phyloP scores from a whole-genome alignment of 2,329 filamentous ascomycete species.

The Aspergillus alliaceus region DNA sequence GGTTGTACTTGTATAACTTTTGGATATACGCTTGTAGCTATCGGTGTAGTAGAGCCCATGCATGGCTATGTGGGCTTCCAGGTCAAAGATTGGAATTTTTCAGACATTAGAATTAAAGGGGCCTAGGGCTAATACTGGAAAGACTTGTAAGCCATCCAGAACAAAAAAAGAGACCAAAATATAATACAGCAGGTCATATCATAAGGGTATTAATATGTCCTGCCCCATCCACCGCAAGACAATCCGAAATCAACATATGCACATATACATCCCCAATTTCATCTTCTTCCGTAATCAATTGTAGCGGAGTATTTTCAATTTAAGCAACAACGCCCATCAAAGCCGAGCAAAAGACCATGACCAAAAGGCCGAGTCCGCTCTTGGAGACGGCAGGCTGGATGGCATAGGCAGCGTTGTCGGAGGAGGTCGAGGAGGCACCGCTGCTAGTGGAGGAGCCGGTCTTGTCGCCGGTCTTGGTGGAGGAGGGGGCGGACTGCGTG shows the following conservation, averaged over 20 bases:
- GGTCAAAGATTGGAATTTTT: no score
- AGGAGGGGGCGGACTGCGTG: conserved; percentile 10
- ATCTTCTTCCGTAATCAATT: not conserved
- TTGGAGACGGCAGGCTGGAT: conserved; percentile 25
- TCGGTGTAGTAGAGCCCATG: no score
- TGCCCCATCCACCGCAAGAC: not conserved
- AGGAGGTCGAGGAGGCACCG: conserved; percentile 11
- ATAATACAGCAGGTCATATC: not conserved
- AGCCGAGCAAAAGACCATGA: conserved; percentile 31
- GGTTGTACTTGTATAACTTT: no score
- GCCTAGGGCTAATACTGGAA: no score
- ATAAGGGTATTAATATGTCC: not conserved
- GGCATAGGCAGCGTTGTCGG: conserved; percentile 17
- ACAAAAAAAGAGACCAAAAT: not conserved
- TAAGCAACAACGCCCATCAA: conserved; percentile 26
- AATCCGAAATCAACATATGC: no score
- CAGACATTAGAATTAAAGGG: no score
- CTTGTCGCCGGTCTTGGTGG: conserved; percentile 8
- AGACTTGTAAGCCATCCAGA: no score
- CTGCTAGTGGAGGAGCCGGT: conserved; percentile 2
- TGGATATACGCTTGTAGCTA: no score
- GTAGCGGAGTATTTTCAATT: no score
- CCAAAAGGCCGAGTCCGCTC: conserved; percentile 31
- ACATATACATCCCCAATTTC: not conserved
- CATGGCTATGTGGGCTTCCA: no score